phyloP scores from a whole-genome alignment of 192 early-diverging fungal species.

The Lunasporangiospora selenospora region DNA sequence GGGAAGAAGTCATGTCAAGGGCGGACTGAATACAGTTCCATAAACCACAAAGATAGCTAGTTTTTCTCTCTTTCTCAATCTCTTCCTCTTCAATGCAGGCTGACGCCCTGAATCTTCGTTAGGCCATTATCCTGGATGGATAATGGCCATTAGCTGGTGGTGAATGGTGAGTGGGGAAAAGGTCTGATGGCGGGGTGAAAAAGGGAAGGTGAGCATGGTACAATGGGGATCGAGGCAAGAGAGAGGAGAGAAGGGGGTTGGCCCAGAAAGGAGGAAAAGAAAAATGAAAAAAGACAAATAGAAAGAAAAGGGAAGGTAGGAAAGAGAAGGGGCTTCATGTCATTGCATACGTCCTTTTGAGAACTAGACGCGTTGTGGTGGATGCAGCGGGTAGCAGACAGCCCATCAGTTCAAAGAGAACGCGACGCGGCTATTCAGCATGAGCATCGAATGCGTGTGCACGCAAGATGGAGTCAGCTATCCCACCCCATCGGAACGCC shows the following conservation, averaged over 20 bases:
- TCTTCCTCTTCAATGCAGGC: no score
- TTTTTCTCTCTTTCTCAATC: no score
- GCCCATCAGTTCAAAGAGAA: conserved; percentile 8
- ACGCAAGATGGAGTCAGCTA: neutral
- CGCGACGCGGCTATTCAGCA: neutral
- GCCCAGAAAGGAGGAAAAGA: neutral
- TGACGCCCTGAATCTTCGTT: no score
- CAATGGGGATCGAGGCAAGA: neutral
- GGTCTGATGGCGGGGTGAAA: neutral
- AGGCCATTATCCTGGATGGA: no score
- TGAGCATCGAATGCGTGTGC: neutral
- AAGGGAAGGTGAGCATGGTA: conserved; percentile 3
- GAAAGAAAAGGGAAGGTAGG: neutral
- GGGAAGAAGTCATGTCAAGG: no score
- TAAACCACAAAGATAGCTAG: no score
- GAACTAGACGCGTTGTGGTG: neutral
- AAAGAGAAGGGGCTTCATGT: neutral
- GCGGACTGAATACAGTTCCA: no score
- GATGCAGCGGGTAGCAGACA: conserved; percentile 5
- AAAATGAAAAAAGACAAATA: neutral
- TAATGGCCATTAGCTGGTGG: no score
- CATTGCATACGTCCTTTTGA: no score
- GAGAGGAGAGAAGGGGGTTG: neutral
- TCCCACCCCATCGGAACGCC: no score
- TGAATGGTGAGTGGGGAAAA: neutral